These are phyloP conservation scores for Rutstroemia sp. DNA, from an alignment of 2,329 filamentous ascomycete genomes.

Conservation along the genomic window DNA sequence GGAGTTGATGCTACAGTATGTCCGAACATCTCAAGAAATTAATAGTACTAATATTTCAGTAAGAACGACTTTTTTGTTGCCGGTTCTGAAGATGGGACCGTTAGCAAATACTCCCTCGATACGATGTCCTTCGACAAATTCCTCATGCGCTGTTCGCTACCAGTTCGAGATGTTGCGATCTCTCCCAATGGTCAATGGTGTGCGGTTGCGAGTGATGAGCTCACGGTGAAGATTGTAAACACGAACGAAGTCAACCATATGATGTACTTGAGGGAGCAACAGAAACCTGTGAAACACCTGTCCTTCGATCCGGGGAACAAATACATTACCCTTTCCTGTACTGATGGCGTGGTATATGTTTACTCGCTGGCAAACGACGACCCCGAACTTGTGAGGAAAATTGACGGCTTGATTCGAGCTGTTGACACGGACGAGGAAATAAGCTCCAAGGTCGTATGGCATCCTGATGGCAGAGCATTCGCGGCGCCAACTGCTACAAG, in stretches of 20 bases:
- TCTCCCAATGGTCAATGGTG: slow-evolving; percentile 79
- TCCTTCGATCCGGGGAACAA: slow-evolving; percentile 77
- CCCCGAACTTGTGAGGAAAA: slow-evolving; percentile 71
- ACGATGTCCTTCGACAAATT: slow-evolving; percentile 71
- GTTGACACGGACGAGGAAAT: slow-evolving; percentile 71
- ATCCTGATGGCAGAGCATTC: slow-evolving; percentile 89
- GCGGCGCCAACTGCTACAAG: slow-evolving; percentile 74
- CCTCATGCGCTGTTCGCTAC: slow-evolving; percentile 74
- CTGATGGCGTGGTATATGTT: slow-evolving; percentile 82
- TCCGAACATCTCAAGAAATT: not conserved
- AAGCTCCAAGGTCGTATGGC: slow-evolving; percentile 74
- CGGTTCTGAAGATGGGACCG: slow-evolving; percentile 90
- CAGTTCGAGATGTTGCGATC: slow-evolving; percentile 78
- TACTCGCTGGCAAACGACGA: slow-evolving; percentile 76
- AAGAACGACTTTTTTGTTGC: slow-evolving; percentile 78
- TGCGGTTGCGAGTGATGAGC: slow-evolving; percentile 93
- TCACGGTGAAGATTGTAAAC: slow-evolving; percentile 83
- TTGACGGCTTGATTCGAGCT: slow-evolving; percentile 78
- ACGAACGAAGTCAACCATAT: slow-evolving; percentile 70
- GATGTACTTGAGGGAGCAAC: slow-evolving; percentile 74
- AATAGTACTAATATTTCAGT: slow-evolving; percentile 12
- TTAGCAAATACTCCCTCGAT: slow-evolving; percentile 82
- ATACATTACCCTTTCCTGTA: slow-evolving; percentile 73
- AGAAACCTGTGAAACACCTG: slow-evolving; percentile 83
- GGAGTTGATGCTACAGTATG: slow-evolving; percentile 63